Conservation (phyloP, 2,329 filamentous ascomycete genomes). For the Cercospora brassicicola region DNA sequence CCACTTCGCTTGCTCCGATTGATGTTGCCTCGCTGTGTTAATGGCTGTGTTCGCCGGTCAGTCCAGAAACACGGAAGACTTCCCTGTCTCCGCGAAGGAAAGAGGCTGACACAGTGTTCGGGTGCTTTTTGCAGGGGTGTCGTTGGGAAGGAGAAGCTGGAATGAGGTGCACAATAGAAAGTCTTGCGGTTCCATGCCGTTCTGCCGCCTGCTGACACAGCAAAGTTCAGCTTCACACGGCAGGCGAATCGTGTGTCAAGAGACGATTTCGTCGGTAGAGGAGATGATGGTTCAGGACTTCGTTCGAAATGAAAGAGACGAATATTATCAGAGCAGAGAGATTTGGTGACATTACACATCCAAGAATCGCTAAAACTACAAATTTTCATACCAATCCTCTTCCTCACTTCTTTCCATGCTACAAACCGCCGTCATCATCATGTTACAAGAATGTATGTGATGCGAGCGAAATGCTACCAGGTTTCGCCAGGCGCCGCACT, state of each 20-base stretch:
- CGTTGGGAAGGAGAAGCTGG: neutral
- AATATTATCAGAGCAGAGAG: conserved; percentile 11
- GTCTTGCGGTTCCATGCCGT: neutral
- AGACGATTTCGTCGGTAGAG: too few species aligned
- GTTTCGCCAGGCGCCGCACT: conserved; percentile 14
- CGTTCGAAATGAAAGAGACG: neutral
- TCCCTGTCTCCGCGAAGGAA: neutral
- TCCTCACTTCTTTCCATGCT: conserved; percentile 2
- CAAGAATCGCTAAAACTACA: conserved; percentile 19
- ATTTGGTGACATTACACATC: conserved; percentile 18
- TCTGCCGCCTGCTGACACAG: neutral
- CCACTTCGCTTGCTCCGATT: conserved; percentile 4
- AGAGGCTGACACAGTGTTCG: neutral
- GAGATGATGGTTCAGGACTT: too few species aligned
- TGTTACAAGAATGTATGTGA: neutral
- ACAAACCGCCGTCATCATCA: conserved; percentile 10
- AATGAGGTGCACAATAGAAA: neutral
- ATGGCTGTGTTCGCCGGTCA: neutral
- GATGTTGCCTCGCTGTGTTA: neutral
- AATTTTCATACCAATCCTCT: conserved; percentile 6
- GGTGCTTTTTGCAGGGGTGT: neutral
- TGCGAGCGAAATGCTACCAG: conserved; percentile 1
- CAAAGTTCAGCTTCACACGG: neutral
- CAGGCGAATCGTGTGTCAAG: too few species aligned
- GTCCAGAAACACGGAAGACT: neutral